Evolutionary conservation across 176 grass and related monocot species (phyloP).

Genomic region (Musa schizocarpa): DNA sequence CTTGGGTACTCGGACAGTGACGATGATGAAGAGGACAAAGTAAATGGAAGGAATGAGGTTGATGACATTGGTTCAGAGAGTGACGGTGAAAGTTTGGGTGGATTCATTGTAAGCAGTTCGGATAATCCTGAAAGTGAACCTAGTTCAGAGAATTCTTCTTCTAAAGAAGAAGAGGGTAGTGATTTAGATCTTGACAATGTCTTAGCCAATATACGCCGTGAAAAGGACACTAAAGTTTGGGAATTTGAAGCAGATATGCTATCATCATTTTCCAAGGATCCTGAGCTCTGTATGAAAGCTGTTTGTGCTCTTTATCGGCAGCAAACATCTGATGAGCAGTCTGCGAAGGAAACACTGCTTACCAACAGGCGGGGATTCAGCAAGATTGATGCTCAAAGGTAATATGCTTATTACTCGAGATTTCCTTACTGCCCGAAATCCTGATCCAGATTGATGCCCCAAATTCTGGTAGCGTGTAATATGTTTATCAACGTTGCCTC

Average conservation of each 20-base stretch:
- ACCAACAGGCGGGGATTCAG: conserved; percentile 53
- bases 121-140: conserved; percentile 27
- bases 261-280: not conserved
- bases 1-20: conserved; percentile 5
- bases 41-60: not conserved
- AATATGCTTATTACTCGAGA: conserved; percentile 1
- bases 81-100: conserved; percentile 36
- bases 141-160: conserved; percentile 12
- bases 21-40: conserved; percentile 6
- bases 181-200: conserved; percentile 29
- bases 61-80: conserved; percentile 24
- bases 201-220: conserved; percentile 33
- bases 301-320: conserved; percentile 66
- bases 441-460: too few relatives aligned
- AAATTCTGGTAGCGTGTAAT: too few relatives aligned
- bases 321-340: conserved; percentile 46
- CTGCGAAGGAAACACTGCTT: conserved; percentile 24
- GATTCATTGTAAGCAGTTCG: conserved; percentile 18
- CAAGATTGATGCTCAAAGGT: conserved; percentile 3
- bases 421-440: too few relatives aligned
- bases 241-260: conserved; percentile 38
- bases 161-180: conserved; percentile 16
- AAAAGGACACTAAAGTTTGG: conserved; percentile 40
- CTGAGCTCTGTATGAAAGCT: conserved; percentile 58
- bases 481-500: too few relatives aligned